Percentiles rank a stretch among this genome's conserved stretches.
These are phyloP conservation scores for Zymoseptoria passerinii DNA, from an alignment of 2,329 filamentous ascomycete genomes.

Conservation along the genomic window DNA sequence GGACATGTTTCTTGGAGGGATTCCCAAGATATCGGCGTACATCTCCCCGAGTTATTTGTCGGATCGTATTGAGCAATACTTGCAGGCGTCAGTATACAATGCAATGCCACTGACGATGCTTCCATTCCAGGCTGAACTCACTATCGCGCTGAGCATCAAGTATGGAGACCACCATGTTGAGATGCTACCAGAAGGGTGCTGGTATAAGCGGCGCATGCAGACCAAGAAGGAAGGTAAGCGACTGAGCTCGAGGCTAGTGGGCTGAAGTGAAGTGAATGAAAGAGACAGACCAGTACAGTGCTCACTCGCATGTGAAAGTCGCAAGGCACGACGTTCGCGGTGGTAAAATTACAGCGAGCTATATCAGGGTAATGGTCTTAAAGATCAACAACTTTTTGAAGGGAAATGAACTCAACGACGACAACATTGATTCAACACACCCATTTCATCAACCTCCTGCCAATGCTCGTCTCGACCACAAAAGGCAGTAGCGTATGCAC, in stretches of 20 bases:
- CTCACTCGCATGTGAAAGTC: background rate
- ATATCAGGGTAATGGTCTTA: background rate
- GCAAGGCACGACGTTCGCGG: background rate
- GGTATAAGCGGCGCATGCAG: background rate
- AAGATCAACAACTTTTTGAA: background rate
- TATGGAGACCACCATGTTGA: constrained; percentile 69
- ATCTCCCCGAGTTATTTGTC: constrained; percentile 70
- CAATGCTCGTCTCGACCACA: constrained; percentile 11
- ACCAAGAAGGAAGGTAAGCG: background rate
- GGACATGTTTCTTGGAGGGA: constrained; percentile 3
- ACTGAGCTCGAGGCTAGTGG: background rate
- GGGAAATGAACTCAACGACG: background rate
- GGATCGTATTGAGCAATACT: constrained; percentile 69
- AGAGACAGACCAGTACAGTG: background rate
- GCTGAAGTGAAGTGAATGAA: background rate
- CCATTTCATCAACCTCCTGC: background rate
- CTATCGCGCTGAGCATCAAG: constrained; percentile 76
- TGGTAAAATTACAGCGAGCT: background rate
- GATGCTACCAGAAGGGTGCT: background rate
- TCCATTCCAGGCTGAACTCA: constrained; percentile 35
- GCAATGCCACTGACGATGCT: background rate
- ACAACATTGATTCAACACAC: background rate
- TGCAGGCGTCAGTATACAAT: constrained; percentile 8
- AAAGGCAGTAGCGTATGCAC: constrained; percentile 27
- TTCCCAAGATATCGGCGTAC: constrained; percentile 24